Evolutionary conservation across 2,329 filamentous ascomycete genomes (phyloP).

Genomic region (Sclerotinia nivalis): DNA sequence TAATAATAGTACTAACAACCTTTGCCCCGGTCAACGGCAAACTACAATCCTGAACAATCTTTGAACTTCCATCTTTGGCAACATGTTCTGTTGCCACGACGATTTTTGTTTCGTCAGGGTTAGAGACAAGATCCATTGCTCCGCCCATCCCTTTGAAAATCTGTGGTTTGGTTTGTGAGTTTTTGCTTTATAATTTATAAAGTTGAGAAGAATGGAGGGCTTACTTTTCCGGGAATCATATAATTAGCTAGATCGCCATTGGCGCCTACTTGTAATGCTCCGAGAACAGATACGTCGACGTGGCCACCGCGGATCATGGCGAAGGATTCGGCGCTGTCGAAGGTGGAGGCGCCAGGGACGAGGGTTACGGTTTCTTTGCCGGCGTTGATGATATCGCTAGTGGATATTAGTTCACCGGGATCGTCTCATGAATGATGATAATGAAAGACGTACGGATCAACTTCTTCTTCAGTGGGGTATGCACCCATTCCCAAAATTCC

Average conservation of each 20-base stretch:
- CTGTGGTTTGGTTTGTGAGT: background rate
- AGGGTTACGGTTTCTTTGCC: slow-evolving; percentile 86
- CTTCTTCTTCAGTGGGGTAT: slow-evolving; percentile 69
- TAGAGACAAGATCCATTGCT: slow-evolving; percentile 71
- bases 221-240: slow-evolving; percentile 86
- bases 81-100: slow-evolving; percentile 70
- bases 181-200: background rate
- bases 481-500: slow-evolving; percentile 81
- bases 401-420: background rate
- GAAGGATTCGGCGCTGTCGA: slow-evolving; percentile 80
- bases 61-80: slow-evolving; percentile 65
- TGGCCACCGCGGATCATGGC: slow-evolving; percentile 84
- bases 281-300: slow-evolving; percentile 79
- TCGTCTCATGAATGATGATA: no score
- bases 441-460: slow-evolving; percentile 54
- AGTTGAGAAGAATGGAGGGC: background rate
- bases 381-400: slow-evolving; percentile 72
- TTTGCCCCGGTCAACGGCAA: slow-evolving; percentile 65
- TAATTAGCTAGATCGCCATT: slow-evolving; percentile 81
- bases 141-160: slow-evolving; percentile 80
- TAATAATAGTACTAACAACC: slow-evolving; percentile 70
- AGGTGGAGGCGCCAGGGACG: slow-evolving; percentile 71
- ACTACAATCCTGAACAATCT: slow-evolving; percentile 65
- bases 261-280: slow-evolving; percentile 67
- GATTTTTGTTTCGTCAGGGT: slow-evolving; percentile 70